A percentile compares a stretch with the other conserved stretches of the same genome.
Evolutionary conservation across 1,139 yeast species (phyloP).

Genomic region (Tardiomyces depauwii): DNA sequence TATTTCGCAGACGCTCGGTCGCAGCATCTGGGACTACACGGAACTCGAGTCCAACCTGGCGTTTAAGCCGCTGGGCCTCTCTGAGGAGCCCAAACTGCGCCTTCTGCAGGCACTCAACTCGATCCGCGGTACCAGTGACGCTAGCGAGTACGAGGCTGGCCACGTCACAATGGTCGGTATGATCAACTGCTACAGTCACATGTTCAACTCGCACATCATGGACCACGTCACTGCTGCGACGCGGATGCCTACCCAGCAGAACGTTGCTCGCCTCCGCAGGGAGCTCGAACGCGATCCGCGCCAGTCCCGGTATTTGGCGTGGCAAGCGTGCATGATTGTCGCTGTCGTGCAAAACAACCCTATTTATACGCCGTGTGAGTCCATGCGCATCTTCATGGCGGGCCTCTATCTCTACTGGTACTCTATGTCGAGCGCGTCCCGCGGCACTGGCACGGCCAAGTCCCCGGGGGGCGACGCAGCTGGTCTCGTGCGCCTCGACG

Average conservation of each 20-base stretch:
- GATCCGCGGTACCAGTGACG: conserved; percentile 5
- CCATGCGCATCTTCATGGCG: conserved; percentile 12
- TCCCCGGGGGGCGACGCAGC: conserved; percentile 2
- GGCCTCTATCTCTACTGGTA: conserved; percentile 12
- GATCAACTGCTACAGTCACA: conserved; percentile 9
- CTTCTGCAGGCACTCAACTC: conserved; percentile 6
- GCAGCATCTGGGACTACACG: conserved; percentile 11
- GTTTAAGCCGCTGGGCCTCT: conserved; percentile 3
- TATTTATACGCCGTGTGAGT: conserved; percentile 11
- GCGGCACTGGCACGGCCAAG: background rate
- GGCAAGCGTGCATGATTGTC: conserved; percentile 13
- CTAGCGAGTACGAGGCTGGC: conserved; percentile 3
- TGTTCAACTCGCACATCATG: conserved; percentile 9
- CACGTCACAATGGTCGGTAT: conserved; percentile 8
- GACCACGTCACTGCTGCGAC: conserved; percentile 10
- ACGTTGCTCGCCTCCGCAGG: conserved; percentile 4
- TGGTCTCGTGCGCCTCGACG: conserved; percentile 3
- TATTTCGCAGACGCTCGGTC: conserved; percentile 10
- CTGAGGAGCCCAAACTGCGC: conserved; percentile 5
- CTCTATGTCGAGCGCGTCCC: conserved; percentile 3
- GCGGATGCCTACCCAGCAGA: conserved; percentile 2
- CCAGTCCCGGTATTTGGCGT: conserved; percentile 9
- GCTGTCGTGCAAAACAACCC: conserved; percentile 7
- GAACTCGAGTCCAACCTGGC: conserved; percentile 10
- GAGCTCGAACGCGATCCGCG: conserved; percentile 10